A percentile compares a stretch with the other conserved stretches of the same genome.
Conservation (phyloP, 441 rosid species). For the Isatis lusitanica region DNA sequence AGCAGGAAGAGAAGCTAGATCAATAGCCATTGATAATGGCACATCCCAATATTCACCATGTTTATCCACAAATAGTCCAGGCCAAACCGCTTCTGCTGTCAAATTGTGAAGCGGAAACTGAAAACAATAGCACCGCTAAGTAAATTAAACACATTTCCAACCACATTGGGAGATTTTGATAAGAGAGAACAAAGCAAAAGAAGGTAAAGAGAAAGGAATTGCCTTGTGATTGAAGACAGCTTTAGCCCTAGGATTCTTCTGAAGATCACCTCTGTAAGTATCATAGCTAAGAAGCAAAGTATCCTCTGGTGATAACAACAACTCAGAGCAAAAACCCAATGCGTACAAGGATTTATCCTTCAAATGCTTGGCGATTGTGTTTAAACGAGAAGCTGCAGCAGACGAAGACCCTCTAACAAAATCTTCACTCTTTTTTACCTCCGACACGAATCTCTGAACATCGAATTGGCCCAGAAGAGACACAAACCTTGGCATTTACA, state of each 20-base stretch:
- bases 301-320: conserved; percentile 62
- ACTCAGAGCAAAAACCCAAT: conserved; percentile 72
- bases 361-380: conserved; percentile 38
- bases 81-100: conserved; percentile 69
- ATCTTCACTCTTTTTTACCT: conserved; percentile 35
- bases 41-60: conserved; percentile 82
- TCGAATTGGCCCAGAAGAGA: conserved; percentile 79
- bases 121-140: neutral
- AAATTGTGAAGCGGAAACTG: conserved; percentile 78
- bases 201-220: conserved; percentile 13
- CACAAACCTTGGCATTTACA: conserved; percentile 49
- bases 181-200: neutral
- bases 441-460: conserved; percentile 60
- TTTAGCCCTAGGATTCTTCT: conserved; percentile 52
- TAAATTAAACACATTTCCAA: neutral
- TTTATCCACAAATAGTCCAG: conserved; percentile 75
- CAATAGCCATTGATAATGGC: conserved; percentile 67
- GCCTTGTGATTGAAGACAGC: conserved; percentile 73
- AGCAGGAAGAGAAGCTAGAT: conserved; percentile 73
- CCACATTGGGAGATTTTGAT: neutral
- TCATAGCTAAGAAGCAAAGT: conserved; percentile 63
- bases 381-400: conserved; percentile 35
- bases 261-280: conserved; percentile 41
- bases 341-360: conserved; percentile 77
- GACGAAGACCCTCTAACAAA: conserved; percentile 34